phyloP scores from a whole-genome alignment of 805 yeast species.

The Lipomyces mesembrius region DNA sequence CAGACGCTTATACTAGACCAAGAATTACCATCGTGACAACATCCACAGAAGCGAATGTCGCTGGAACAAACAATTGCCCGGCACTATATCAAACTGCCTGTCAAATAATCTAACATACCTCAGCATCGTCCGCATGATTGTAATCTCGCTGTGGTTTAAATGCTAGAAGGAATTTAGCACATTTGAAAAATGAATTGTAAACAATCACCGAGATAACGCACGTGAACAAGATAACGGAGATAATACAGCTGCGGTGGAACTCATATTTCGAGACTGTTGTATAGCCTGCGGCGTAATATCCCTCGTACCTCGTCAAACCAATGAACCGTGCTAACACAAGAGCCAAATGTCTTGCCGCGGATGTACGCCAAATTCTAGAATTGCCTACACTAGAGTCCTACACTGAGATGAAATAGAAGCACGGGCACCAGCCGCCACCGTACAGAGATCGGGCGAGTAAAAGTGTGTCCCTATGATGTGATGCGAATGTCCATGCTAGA shows the following conservation, averaged over 20 bases:
- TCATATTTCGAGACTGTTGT: conserved; percentile 10
- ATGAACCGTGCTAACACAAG: background rate
- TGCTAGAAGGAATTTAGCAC: conserved; percentile 13
- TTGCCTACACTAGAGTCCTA: too few relatives aligned
- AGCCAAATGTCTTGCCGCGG: too few relatives aligned
- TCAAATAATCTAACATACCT: conserved; percentile 14
- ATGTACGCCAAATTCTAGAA: too few relatives aligned
- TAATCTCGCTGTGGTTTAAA: conserved; percentile 43
- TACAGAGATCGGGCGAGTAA: too few relatives aligned
- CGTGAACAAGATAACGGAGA: conserved; percentile 25
- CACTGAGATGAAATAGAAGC: too few relatives aligned
- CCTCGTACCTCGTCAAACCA: too few relatives aligned
- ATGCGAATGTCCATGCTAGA: too few relatives aligned
- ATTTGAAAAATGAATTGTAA: background rate
- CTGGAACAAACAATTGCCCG: background rate
- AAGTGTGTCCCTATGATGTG: too few relatives aligned
- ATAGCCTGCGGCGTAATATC: background rate
- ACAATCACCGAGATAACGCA: conserved; percentile 5
- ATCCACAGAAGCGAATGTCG: background rate
- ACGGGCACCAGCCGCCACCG: too few relatives aligned
- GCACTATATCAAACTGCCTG: background rate
- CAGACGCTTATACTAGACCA: conserved; percentile 57
- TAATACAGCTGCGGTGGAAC: conserved; percentile 9
- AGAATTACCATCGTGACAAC: background rate
- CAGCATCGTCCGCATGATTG: conserved; percentile 48